phyloP scores from a whole-genome alignment of 306 rosid species.

The Fragaria nilgerrensis region DNA sequence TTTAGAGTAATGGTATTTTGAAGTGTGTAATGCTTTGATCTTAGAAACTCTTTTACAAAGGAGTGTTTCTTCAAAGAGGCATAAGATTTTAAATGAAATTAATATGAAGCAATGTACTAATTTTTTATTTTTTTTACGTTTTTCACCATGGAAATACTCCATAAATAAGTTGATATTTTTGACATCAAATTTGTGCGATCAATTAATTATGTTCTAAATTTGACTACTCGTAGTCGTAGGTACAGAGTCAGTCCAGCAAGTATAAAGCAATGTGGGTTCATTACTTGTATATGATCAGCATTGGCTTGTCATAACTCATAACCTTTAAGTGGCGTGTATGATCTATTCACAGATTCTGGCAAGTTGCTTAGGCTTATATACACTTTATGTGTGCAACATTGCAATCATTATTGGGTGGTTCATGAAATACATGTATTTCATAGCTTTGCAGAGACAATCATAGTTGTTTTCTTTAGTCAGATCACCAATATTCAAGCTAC shows the following conservation, averaged over 20 bases:
- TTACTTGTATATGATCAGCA: neutral
- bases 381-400: neutral
- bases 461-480: slow-evolving; percentile 1
- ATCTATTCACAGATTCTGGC: neutral
- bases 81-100: neutral
- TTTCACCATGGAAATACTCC: neutral
- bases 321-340: neutral
- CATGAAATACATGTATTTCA: neutral
- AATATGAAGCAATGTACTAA: neutral
- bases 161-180: neutral
- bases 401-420: neutral
- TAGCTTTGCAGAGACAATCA: neutral
- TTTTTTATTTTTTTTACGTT: neutral
- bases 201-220: neutral
- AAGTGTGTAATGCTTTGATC: neutral
- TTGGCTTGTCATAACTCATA: neutral
- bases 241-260: neutral
- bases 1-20: neutral
- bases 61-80: neutral
- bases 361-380: neutral
- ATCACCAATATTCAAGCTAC: neutral
- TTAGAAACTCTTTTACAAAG: neutral
- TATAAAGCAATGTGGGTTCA: neutral
- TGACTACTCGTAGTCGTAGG: neutral
- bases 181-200: neutral